Percentiles rank a stretch among this genome's conserved stretches.
Conservation (phyloP, 2,329 filamentous ascomycete genomes). For the Penicillium digitatum region DNA sequence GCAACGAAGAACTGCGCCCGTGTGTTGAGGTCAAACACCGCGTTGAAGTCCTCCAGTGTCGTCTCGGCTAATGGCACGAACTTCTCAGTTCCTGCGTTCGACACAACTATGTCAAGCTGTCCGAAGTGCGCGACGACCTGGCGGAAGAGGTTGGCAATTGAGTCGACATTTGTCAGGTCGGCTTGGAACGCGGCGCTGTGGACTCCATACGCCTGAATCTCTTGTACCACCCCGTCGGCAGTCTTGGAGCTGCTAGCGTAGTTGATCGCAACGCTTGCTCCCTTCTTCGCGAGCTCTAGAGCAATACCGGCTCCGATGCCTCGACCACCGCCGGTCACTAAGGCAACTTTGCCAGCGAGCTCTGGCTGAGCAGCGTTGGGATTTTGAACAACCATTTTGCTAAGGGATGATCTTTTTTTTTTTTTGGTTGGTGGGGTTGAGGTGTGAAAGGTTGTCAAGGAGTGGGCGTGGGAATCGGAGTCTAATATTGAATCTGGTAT, state of each 20-base stretch:
- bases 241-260: slow-evolving; percentile 58
- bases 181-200: slow-evolving; percentile 64
- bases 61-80: slow-evolving; percentile 27
- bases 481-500: background rate
- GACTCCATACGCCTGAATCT: slow-evolving; percentile 62
- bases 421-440: background rate
- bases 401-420: background rate
- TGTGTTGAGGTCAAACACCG: slow-evolving; percentile 60
- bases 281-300: slow-evolving; percentile 39
- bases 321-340: slow-evolving; percentile 37
- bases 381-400: slow-evolving; percentile 18
- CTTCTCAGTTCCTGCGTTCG: slow-evolving; percentile 54
- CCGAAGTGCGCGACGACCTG: slow-evolving; percentile 58
- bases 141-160: slow-evolving; percentile 62
- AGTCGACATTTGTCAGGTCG: slow-evolving; percentile 61
- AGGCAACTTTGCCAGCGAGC: slow-evolving; percentile 38
- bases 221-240: slow-evolving; percentile 61
- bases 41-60: slow-evolving; percentile 40
- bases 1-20: slow-evolving; percentile 62
- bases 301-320: slow-evolving; percentile 44
- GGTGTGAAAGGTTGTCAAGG: background rate
- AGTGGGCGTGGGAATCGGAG: background rate
- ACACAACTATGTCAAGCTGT: slow-evolving; percentile 28
- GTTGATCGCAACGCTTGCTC: slow-evolving; percentile 41
- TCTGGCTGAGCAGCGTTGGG: slow-evolving; percentile 13